Conservation (phyloP, 2,329 filamentous ascomycete genomes). For the Fonsecaea erecta region DNA sequence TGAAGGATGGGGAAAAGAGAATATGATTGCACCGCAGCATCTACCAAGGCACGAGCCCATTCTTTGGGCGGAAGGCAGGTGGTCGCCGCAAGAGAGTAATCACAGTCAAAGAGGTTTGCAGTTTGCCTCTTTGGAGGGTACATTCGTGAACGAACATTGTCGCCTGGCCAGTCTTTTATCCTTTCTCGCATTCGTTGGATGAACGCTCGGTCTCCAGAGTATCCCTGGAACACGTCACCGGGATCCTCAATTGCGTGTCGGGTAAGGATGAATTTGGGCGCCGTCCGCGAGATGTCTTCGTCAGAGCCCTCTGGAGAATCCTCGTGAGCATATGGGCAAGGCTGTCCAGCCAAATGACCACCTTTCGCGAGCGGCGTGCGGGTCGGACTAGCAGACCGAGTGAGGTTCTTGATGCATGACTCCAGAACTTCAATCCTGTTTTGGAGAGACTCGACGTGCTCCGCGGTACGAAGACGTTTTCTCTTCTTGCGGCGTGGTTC, state of each 20-base stretch:
- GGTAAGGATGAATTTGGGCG: conserved; percentile 2
- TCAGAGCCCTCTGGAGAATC: not conserved
- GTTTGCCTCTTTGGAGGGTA: not conserved
- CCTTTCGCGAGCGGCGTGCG: not conserved
- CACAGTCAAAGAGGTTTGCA: conserved; percentile 9
- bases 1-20: conserved; percentile 9
- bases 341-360: not conserved
- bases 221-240: conserved; percentile 9
- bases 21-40: conserved; percentile 14
- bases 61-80: conserved; percentile 10
- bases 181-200: conserved; percentile 16
- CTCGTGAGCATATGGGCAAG: not conserved
- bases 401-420: conserved; percentile 6
- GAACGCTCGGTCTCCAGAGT: conserved; percentile 14
- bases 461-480: conserved; percentile 6
- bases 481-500: conserved; percentile 11
- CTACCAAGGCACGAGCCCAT: conserved; percentile 4
- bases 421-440: conserved; percentile 6
- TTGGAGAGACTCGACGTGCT: conserved; percentile 13
- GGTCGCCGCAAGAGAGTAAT: conserved; percentile 7
- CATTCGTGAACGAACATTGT: conserved; percentile 2
- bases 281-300: not conserved
- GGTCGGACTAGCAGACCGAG: not conserved
- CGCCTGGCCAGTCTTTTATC: conserved; percentile 10
- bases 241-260: conserved; percentile 9